Base-by-base conservation (phyloP, 1,139 yeast genomes). In the Candida labiduridarum region DNA sequence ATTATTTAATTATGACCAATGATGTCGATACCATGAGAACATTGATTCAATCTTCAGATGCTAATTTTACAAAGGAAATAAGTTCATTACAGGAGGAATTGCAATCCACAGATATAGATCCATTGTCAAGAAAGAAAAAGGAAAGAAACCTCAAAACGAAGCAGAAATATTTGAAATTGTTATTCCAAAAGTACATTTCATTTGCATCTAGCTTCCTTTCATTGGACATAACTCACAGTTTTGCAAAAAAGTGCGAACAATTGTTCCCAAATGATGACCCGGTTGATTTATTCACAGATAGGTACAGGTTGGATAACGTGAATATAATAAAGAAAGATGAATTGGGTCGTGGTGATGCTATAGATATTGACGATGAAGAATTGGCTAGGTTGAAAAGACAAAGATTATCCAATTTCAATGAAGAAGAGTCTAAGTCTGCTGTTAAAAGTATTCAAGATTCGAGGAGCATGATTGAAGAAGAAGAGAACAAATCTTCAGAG, bases 11-110 rank as follows among this genome's bases (percentile, higher is more conserved):
- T 35, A 71, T 79, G 57, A 78, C 80, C 38, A 87, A 87, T 64
- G 96, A 91, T 65, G 87, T 85, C 51, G 87, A 89, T 33, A 89
- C 87, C 60, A 89, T 92, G 15, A 84, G 94, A 57, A 90, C 91
- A 11, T 76, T 90, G 42, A 87, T 94, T 64, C 98, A 94, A 67
- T 65, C 69, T 14, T 71, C 79, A 1, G 71, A 72, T 48, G 68
- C 78, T 6, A 70, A 66, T 52, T 61, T 76, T 36, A 62, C 72
- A 15, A 72, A 72, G 49, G 79, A 71, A 45, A 68, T 74, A 19
- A 63, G 70, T 4, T 47, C 51, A 9, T 49, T 63, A 22, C 56
- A 60, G 10, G 64, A 66, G 48, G 59, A 59, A 51, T 44, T 63
- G 11, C 56, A 57, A 36, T 14, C 49, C 5, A 49, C 57, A 14